A percentile compares a stretch with the other conserved stretches of the same genome.
These are phyloP conservation scores for Leishmania gerbilli DNA, from an alignment of 208 protist genomes.

Conservation along the genomic window DNA sequence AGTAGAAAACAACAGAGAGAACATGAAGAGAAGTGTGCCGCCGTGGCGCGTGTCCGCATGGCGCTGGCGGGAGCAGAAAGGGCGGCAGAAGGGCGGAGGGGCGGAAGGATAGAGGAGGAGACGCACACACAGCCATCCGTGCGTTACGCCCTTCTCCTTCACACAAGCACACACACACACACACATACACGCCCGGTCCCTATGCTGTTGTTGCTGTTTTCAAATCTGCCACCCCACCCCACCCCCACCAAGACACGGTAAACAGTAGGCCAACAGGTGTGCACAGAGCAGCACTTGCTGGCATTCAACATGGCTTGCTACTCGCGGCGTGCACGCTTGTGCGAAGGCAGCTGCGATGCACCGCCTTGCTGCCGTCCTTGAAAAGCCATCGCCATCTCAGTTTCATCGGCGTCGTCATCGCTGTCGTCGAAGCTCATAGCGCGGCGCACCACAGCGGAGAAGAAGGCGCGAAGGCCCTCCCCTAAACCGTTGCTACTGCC, in stretches of 20 bases:
- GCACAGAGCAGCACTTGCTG: not conserved
- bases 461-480: slow-evolving; percentile 32
- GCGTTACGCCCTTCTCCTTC: not conserved
- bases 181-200: not conserved
- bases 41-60: not conserved
- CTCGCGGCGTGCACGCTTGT: slow-evolving; percentile 28
- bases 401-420: slow-evolving; percentile 31
- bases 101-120: not conserved
- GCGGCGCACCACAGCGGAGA: slow-evolving; percentile 45
- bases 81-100: not conserved
- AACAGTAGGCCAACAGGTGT: too few relatives aligned
- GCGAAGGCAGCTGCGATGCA: not conserved
- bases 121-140: not conserved
- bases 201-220: not conserved
- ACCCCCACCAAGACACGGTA: not conserved
- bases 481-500: slow-evolving; percentile 13
- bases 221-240: too few relatives aligned
- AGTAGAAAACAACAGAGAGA: not conserved
- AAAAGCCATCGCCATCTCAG: not conserved
- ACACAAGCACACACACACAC: not conserved
- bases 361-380: not conserved
- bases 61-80: not conserved
- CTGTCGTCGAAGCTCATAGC: slow-evolving; percentile 44
- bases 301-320: not conserved
- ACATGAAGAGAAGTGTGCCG: not conserved